Conservation (phyloP, 352 stramenopile species). For the Globisporangium uncinulatum region DNA sequence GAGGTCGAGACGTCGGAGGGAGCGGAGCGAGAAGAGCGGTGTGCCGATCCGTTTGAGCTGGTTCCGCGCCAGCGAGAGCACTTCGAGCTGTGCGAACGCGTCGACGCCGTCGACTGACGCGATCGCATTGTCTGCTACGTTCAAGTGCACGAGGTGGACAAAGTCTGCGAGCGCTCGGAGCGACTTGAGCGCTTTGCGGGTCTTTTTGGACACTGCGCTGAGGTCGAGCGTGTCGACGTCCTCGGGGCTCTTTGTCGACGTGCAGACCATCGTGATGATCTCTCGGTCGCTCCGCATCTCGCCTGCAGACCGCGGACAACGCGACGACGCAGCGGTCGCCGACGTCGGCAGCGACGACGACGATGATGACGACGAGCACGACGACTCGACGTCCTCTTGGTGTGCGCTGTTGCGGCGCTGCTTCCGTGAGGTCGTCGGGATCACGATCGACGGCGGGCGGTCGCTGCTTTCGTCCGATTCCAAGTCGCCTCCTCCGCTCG, state of each 20-base stretch:
- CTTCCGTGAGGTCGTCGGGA: not conserved
- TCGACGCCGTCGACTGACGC: constrained; percentile 55
- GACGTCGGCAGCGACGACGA: not conserved
- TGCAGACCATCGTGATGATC: constrained; percentile 32
- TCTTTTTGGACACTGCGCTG: constrained; percentile 40
- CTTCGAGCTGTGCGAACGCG: constrained; percentile 32
- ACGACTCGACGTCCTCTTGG: not conserved
- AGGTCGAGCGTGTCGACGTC: constrained; percentile 37
- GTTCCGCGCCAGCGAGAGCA: constrained; percentile 54
- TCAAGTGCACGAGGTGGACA: constrained; percentile 39
- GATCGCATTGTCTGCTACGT: constrained; percentile 65
- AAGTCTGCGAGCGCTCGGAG: constrained; percentile 43
- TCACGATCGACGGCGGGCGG: constrained; percentile 6
- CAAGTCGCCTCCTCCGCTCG: not conserved
- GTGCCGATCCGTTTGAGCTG: constrained; percentile 56
- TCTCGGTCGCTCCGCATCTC: constrained; percentile 32
- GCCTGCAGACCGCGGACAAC: constrained; percentile 18
- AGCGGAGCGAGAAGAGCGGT: constrained; percentile 36
- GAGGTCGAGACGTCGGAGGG: constrained; percentile 49
- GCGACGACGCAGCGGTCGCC: constrained; percentile 6
- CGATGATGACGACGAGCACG: constrained; percentile 1
- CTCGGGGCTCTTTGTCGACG: constrained; percentile 15
- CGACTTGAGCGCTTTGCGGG: constrained; percentile 52
- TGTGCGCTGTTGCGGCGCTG: constrained; percentile 3
- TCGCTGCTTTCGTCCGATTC: not conserved